Conservation (phyloP, 768 basidiomycete species). For the Boletus insuetus region DNA sequence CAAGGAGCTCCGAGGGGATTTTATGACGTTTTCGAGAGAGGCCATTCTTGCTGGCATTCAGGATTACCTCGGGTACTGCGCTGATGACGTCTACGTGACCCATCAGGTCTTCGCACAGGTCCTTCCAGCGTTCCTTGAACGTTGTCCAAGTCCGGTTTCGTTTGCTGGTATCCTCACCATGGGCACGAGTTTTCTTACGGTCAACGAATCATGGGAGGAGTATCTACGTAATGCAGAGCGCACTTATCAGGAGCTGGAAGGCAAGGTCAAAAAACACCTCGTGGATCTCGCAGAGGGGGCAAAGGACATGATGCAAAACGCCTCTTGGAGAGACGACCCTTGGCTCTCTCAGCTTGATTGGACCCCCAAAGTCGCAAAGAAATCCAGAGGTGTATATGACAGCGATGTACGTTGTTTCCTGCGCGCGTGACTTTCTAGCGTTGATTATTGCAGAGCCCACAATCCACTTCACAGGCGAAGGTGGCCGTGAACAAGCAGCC, state of each 20-base stretch:
- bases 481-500: constrained; percentile 33
- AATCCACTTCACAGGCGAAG: neutral
- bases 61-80: constrained; percentile 83
- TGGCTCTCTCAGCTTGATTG: constrained; percentile 94
- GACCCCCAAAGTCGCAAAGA: constrained; percentile 79
- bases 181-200: constrained; percentile 89
- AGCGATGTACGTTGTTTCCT: constrained; percentile 17
- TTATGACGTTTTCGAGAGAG: constrained; percentile 65
- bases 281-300: constrained; percentile 65
- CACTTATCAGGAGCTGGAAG: constrained; percentile 69
- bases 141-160: constrained; percentile 89
- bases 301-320: constrained; percentile 46
- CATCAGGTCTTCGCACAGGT: constrained; percentile 75
- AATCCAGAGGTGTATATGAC: constrained; percentile 56
- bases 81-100: constrained; percentile 80
- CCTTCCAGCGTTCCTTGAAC: constrained; percentile 75
- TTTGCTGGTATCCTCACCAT: constrained; percentile 90
- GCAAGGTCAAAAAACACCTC: constrained; percentile 57
- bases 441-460: constrained; percentile 7
- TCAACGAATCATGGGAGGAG: constrained; percentile 84
- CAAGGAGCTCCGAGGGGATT: constrained; percentile 75
- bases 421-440: neutral
- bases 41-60: constrained; percentile 63
- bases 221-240: constrained; percentile 79
- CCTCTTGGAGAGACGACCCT: constrained; percentile 65